These are phyloP conservation scores for Cochliopodium minus DNA, from an alignment of 208 protist genomes.

Conservation along the genomic window DNA sequence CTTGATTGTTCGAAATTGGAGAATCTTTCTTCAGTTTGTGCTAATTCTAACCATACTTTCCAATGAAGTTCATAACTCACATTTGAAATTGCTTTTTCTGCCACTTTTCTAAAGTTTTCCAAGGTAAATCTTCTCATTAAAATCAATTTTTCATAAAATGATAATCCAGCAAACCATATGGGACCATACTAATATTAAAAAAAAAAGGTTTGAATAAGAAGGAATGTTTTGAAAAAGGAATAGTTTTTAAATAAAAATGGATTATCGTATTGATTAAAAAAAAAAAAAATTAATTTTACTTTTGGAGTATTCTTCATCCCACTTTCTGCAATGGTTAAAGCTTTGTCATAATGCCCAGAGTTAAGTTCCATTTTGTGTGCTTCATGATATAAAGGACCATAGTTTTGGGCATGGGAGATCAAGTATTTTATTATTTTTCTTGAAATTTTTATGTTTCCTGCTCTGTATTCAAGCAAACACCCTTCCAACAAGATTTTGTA, in stretches of 20 bases:
- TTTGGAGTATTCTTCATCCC: slow-evolving; percentile 31
- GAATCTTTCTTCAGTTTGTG: slow-evolving; percentile 45
- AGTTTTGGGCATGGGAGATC: slow-evolving; percentile 39
- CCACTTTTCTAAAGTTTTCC: neutral
- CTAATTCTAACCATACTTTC: slow-evolving; percentile 56
- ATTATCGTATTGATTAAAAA: too few species aligned
- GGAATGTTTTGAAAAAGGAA: neutral
- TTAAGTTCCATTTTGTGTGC: slow-evolving; percentile 43
- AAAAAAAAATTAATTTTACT: too few species aligned
- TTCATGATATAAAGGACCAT: slow-evolving; percentile 49
- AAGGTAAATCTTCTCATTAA: neutral
- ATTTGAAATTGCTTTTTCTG: slow-evolving; percentile 4
- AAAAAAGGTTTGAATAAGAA: slow-evolving; percentile 16
- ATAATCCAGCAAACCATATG: slow-evolving; percentile 42
- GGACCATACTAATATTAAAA: too few species aligned
- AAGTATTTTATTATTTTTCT: slow-evolving; percentile 35
- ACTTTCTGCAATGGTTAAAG: slow-evolving; percentile 31
- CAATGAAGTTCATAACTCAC: slow-evolving; percentile 44
- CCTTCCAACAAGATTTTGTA: slow-evolving; percentile 54
- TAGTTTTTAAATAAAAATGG: too few species aligned
- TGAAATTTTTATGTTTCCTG: slow-evolving; percentile 34
- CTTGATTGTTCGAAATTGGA: slow-evolving; percentile 24
- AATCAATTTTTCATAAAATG: slow-evolving; percentile 33
- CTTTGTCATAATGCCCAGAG: slow-evolving; percentile 29
- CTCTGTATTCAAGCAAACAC: slow-evolving; percentile 42